These are phyloP conservation scores for Lepidium africanum DNA, from an alignment of 345 rosid species.

Conservation along the genomic window DNA sequence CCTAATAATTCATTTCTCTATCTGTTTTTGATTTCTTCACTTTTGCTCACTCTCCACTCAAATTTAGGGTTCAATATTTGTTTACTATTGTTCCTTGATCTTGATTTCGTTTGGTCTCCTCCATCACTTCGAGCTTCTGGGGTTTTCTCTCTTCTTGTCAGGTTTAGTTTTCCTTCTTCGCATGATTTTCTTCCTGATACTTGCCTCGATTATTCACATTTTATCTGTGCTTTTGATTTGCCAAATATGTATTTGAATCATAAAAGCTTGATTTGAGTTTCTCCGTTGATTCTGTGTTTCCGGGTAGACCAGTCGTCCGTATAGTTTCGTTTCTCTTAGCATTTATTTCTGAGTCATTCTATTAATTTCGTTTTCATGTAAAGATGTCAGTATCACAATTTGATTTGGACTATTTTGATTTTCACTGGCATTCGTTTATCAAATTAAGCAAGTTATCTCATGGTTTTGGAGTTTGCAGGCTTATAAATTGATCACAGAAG, in stretches of 20 bases:
- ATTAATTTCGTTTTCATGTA: not conserved
- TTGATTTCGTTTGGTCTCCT: not conserved
- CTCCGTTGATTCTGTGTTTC: not conserved
- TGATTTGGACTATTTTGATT: not conserved
- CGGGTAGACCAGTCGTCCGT: not conserved
- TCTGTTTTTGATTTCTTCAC: not conserved
- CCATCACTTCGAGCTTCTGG: not conserved
- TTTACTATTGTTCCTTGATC: not conserved
- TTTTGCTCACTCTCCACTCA: not conserved
- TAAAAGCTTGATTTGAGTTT: not conserved
- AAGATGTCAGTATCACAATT: not conserved
- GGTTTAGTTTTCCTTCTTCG: conserved; percentile 8
- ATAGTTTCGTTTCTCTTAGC: not conserved
- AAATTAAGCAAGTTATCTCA: not conserved
- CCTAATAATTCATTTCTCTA: conserved; percentile 13
- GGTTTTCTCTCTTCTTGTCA: not conserved
- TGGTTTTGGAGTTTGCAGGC: not conserved
- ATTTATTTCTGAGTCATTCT: not conserved
- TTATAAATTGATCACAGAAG: not conserved
- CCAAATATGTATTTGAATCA: not conserved
- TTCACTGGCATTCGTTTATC: not conserved
- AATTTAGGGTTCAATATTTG: conserved; percentile 15
- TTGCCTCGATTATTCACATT: conserved; percentile 7
- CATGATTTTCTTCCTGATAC: not conserved
- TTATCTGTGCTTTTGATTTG: not conserved